phyloP scores from a whole-genome alignment of 805 yeast genomes.

The Scheffersomyces lignosus region DNA sequence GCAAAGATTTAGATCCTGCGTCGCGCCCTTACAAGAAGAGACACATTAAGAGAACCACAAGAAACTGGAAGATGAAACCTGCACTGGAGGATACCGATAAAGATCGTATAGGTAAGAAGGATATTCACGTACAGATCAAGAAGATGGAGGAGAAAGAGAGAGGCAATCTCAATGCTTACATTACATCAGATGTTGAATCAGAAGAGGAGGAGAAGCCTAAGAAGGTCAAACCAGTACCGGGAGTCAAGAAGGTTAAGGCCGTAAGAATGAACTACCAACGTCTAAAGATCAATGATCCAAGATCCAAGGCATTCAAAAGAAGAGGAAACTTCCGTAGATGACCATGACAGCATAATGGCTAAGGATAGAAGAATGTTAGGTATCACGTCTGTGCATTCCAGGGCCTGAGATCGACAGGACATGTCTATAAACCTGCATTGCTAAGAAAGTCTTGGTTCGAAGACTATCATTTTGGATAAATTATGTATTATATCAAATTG shows the following conservation, averaged over 20 bases:
- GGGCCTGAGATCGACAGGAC: too few relatives aligned
- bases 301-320: slow-evolving; percentile 41
- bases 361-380: too few relatives aligned
- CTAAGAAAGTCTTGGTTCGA: too few relatives aligned
- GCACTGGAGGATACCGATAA: slow-evolving; percentile 18
- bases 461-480: too few relatives aligned
- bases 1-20: background rate
- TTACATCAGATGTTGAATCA: slow-evolving; percentile 14
- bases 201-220: slow-evolving; percentile 14
- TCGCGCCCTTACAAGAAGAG: slow-evolving; percentile 28
- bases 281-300: slow-evolving; percentile 50
- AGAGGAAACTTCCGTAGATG: too few relatives aligned
- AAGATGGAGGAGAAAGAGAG: slow-evolving; percentile 32
- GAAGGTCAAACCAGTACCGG: slow-evolving; percentile 7
- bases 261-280: slow-evolving; percentile 52
- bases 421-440: too few relatives aligned
- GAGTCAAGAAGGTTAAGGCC: slow-evolving; percentile 21
- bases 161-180: slow-evolving; percentile 19
- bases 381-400: too few relatives aligned
- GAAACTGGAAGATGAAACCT: slow-evolving; percentile 52
- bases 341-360: too few relatives aligned
- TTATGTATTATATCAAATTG: too few relatives aligned
- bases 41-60: slow-evolving; percentile 54
- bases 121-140: slow-evolving; percentile 44
- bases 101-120: slow-evolving; percentile 33